Percentiles rank a stretch among this genome's conserved stretches.
phyloP scores from a whole-genome alignment of 129 eudicot species.

The Deinandra increscens region DNA sequence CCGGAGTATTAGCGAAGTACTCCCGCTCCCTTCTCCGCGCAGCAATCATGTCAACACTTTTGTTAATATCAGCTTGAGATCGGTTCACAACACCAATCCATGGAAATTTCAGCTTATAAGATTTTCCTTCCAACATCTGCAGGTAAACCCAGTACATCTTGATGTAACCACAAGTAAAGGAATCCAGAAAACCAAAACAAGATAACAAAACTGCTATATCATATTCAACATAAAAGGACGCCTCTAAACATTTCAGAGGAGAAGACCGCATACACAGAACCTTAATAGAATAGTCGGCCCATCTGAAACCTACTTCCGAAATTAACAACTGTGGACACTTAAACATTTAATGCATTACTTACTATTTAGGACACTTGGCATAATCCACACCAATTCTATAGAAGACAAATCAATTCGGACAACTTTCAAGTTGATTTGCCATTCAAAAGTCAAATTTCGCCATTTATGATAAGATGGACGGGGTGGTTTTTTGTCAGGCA shows the following conservation, averaged over 20 bases:
- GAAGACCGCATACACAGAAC: not conserved
- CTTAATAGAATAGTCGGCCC: not conserved
- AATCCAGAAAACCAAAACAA: not conserved
- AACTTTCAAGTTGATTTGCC: not conserved
- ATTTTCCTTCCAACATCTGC: conserved; percentile 87
- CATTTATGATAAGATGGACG: too few species aligned
- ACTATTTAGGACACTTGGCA: not conserved
- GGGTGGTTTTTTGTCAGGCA: too few species aligned
- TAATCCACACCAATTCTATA: conserved; percentile 4
- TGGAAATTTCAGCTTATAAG: conserved; percentile 86
- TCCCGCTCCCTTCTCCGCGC: conserved; percentile 85
- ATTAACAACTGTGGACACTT: not conserved
- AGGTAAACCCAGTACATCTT: not conserved
- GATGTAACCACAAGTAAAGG: not conserved
- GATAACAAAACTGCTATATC: not conserved
- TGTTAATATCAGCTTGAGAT: conserved; percentile 90
- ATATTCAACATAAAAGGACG: not conserved
- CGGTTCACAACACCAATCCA: conserved; percentile 98
- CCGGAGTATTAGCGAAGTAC: conserved; percentile 73
- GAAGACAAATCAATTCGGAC: not conserved
- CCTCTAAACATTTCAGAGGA: not conserved
- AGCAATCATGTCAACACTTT: conserved; percentile 91
- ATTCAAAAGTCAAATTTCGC: not conserved
- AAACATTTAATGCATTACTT: not conserved
- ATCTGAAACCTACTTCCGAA: not conserved